phyloP scores from a whole-genome alignment of 2,329 filamentous ascomycete species.

The Aspergillus sp. region DNA sequence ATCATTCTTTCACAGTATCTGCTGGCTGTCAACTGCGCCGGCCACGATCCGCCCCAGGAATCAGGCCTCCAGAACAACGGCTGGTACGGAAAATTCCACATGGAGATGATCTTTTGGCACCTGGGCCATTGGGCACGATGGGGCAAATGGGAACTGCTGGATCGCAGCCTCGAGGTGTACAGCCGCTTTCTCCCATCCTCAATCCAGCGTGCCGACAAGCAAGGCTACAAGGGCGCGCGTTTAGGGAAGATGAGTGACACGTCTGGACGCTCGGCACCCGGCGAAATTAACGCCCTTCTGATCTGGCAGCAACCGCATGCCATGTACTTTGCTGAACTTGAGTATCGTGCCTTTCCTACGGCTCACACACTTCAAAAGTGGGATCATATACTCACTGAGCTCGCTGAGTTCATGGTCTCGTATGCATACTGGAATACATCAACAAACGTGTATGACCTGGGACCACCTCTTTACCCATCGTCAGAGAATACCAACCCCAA shows the following conservation, averaged over 20 bases:
- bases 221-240: slow-evolving; percentile 45
- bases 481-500: slow-evolving; percentile 60
- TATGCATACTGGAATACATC: slow-evolving; percentile 55
- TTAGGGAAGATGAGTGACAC: slow-evolving; percentile 59
- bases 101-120: slow-evolving; percentile 58
- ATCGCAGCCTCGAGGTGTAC: slow-evolving; percentile 31
- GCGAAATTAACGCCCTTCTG: slow-evolving; percentile 59
- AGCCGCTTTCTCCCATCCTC: slow-evolving; percentile 43
- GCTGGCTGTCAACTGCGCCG: slow-evolving; percentile 47
- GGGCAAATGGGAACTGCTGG: slow-evolving; percentile 2
- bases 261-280: slow-evolving; percentile 54
- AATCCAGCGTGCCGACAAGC: slow-evolving; percentile 31
- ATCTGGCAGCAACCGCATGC: slow-evolving; percentile 64
- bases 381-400: slow-evolving; percentile 51
- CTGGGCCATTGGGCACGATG: slow-evolving; percentile 44
- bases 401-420: slow-evolving; percentile 60
- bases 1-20: slow-evolving; percentile 55
- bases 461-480: slow-evolving; percentile 51
- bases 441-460: slow-evolving; percentile 53
- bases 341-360: slow-evolving; percentile 49
- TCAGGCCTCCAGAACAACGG: slow-evolving; percentile 53
- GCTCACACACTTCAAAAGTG: slow-evolving; percentile 43
- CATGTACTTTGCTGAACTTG: slow-evolving; percentile 59
- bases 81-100: slow-evolving; percentile 57
- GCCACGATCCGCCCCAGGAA: slow-evolving; percentile 22